These are phyloP conservation scores for Cucumis cinereus DNA, from an alignment of 306 rosid genomes.

Conservation along the genomic window DNA sequence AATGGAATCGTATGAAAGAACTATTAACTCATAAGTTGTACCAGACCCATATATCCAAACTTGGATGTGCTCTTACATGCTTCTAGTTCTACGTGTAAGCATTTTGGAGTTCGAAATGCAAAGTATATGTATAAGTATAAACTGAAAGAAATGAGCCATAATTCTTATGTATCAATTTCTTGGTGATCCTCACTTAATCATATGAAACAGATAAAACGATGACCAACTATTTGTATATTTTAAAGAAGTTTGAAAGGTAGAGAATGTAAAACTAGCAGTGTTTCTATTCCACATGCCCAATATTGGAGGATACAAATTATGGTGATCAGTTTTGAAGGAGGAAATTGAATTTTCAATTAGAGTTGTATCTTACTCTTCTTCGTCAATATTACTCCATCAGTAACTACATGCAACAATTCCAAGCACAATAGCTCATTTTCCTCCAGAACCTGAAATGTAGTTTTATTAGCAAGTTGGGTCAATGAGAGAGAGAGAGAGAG, in stretches of 20 bases:
- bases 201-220: background rate
- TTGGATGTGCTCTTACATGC: background rate
- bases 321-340: background rate
- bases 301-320: background rate
- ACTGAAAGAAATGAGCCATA: background rate
- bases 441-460: conserved; percentile 68
- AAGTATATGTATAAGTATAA: no score
- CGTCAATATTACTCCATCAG: conserved; percentile 64
- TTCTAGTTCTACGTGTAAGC: background rate
- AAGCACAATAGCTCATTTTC: conserved; percentile 64
- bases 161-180: background rate
- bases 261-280: background rate
- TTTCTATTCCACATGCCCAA: background rate
- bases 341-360: background rate
- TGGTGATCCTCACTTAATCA: background rate
- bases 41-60: background rate
- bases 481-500: conserved; percentile 7
- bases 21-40: background rate
- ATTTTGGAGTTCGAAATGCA: background rate
- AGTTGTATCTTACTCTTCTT: conserved; percentile 50
- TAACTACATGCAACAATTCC: conserved; percentile 53
- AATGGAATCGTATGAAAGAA: background rate
- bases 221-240: background rate
- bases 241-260: background rate
- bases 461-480: conserved; percentile 11